Conservation (phyloP, 495 filamentous ascomycete genomes). For the Penicillium lagena region DNA sequence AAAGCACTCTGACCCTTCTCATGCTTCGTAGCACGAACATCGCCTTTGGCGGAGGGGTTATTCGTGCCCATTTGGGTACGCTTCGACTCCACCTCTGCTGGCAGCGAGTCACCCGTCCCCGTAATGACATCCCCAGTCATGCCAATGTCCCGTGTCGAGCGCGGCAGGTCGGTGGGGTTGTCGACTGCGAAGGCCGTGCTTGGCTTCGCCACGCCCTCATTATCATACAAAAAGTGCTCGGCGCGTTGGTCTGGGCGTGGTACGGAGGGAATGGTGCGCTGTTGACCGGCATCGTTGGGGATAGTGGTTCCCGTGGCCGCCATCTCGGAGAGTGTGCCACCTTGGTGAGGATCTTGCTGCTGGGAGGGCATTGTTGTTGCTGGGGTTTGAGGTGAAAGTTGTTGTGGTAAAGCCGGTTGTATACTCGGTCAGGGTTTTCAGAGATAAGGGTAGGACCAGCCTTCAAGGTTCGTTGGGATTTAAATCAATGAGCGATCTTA, state of each 20-base stretch:
- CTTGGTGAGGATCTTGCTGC: constrained; percentile 21
- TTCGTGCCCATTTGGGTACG: constrained; percentile 29
- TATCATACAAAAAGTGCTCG: constrained; percentile 22
- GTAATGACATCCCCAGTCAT: constrained; percentile 42
- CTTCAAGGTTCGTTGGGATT: too few species aligned
- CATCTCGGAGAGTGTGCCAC: constrained; percentile 41
- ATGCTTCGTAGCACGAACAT: constrained; percentile 38
- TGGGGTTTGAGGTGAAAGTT: neutral
- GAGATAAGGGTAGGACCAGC: too few species aligned
- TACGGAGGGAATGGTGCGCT: constrained; percentile 49
- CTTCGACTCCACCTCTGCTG: constrained; percentile 41
- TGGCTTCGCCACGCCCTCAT: constrained; percentile 24
- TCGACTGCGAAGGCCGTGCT: constrained; percentile 40
- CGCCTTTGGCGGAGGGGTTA: constrained; percentile 26
- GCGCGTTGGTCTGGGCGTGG: constrained; percentile 46
- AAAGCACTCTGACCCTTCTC: constrained; percentile 30
- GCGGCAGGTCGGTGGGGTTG: constrained; percentile 47
- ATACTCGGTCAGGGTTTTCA: neutral
- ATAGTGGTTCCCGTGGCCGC: constrained; percentile 45
- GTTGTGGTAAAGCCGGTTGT: neutral
- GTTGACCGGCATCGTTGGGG: constrained; percentile 47
- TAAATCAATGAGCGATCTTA: too few species aligned
- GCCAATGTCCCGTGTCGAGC: constrained; percentile 39
- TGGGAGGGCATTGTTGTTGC: constrained; percentile 9
- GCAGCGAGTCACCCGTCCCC: constrained; percentile 44